Evolutionary conservation across 257 asterid species (phyloP).

Genomic region (Thymus mandschuricus): DNA sequence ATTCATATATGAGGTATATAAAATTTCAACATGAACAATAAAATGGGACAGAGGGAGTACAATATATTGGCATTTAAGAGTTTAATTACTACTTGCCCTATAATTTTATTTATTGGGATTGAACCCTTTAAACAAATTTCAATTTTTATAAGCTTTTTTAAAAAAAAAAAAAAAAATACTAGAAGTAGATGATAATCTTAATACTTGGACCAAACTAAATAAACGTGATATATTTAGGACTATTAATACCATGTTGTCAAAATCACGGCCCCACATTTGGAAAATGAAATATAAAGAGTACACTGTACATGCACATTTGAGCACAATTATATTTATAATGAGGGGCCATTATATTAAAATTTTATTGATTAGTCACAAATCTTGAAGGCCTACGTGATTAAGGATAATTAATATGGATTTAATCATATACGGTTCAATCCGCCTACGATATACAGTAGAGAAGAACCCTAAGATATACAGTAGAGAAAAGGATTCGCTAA

Average conservation of each 20-base stretch:
- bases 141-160: too few relatives aligned
- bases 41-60: too few relatives aligned
- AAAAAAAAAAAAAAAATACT: background rate
- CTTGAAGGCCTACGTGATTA: constrained; percentile 7
- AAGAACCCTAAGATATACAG: background rate
- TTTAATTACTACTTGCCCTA: too few relatives aligned
- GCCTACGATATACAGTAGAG: background rate
- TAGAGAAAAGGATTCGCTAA: too few relatives aligned
- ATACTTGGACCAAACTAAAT: background rate
- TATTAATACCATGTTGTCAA: background rate
- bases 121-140: too few relatives aligned
- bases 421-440: background rate
- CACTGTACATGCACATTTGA: too few relatives aligned
- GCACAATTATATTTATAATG: background rate
- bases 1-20: too few relatives aligned
- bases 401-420: background rate
- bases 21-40: too few relatives aligned
- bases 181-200: constrained; percentile 1
- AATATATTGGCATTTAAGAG: too few relatives aligned
- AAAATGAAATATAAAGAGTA: background rate
- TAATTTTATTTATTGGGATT: too few relatives aligned
- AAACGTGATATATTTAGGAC: constrained; percentile 6
- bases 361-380: background rate
- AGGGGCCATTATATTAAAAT: constrained; percentile 18
- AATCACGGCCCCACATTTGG: constrained; percentile 15